Evolutionary conservation across 2,329 filamentous ascomycete genomes (phyloP).

Genomic region (Myriosclerotinia scirpicola): DNA sequence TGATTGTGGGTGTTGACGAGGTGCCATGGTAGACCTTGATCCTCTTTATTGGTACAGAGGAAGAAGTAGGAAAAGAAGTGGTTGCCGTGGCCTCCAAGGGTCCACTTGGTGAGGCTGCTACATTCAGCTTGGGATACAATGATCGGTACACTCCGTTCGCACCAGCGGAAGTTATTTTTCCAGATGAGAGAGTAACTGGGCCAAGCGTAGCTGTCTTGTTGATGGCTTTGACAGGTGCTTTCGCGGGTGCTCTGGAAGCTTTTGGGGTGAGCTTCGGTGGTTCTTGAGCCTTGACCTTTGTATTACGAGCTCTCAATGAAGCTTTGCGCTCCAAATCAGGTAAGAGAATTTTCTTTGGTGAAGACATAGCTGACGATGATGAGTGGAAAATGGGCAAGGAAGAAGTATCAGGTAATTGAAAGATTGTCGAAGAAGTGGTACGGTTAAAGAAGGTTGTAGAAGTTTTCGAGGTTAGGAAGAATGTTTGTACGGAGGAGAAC

Average conservation of each 20-base stretch:
- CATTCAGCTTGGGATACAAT: background rate
- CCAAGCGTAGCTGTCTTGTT: background rate
- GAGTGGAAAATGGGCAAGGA: background rate
- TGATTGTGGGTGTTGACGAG: background rate
- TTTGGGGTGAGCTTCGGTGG: background rate
- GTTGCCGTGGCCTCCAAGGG: background rate
- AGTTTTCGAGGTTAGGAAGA: background rate
- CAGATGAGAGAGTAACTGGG: too few relatives aligned
- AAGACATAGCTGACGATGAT: background rate
- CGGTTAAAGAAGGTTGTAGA: background rate
- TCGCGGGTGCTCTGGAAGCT: too few relatives aligned
- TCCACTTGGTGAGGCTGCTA: background rate
- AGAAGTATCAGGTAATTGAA: background rate
- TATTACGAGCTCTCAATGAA: background rate
- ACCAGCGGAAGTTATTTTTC: fast-evolving
- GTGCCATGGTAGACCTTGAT: background rate
- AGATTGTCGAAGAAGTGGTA: background rate
- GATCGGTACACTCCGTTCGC: background rate
- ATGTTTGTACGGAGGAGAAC: background rate
- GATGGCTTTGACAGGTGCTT: too few relatives aligned
- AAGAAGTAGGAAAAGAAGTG: background rate
- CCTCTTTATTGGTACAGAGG: background rate
- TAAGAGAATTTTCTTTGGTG: background rate
- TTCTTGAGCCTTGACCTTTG: background rate
- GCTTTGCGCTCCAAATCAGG: background rate